Evolutionary conservation across 129 eudicot species (phyloP).

Genomic region (Artemisia annua): DNA sequence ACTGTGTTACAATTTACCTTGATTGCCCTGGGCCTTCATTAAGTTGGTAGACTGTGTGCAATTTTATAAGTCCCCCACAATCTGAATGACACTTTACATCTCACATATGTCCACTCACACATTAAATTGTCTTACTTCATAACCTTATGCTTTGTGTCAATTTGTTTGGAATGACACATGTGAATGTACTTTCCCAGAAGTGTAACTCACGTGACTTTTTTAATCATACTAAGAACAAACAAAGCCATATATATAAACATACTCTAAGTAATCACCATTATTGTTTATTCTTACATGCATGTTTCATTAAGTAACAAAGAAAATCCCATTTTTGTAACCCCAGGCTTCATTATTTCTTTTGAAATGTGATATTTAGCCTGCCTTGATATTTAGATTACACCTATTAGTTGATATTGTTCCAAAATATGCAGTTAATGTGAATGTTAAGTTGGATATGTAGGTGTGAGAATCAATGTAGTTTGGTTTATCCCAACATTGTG

Average conservation of each 20-base stretch:
- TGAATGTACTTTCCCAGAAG: constrained; percentile 75
- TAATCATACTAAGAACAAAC: constrained; percentile 28
- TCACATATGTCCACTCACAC: constrained; percentile 25
- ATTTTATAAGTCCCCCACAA: constrained; percentile 22
- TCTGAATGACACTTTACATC: constrained; percentile 33
- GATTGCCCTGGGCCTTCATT: constrained; percentile 10
- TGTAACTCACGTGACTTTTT: constrained; percentile 64
- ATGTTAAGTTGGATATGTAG: neutral
- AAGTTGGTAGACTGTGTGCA: constrained; percentile 8
- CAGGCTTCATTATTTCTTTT: neutral
- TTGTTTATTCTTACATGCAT: neutral
- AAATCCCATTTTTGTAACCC: neutral
- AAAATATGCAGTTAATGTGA: neutral
- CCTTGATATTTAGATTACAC: neutral
- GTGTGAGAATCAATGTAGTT: too few relatives aligned
- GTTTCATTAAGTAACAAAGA: neutral
- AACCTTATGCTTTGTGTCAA: constrained; percentile 45
- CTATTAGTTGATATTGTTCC: neutral
- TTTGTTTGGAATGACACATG: constrained; percentile 62
- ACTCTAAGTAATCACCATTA: neutral
- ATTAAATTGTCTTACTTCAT: constrained; percentile 33
- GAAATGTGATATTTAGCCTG: neutral
- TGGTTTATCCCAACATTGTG: too few relatives aligned
- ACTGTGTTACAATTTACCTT: constrained; percentile 12
- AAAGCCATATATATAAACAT: constrained; percentile 15